Evolutionary conservation across 805 yeast genomes (phyloP), one percentile per base, ranked within the genome.

Genomic region (Saccharomycopsis babjevae): DNA sequence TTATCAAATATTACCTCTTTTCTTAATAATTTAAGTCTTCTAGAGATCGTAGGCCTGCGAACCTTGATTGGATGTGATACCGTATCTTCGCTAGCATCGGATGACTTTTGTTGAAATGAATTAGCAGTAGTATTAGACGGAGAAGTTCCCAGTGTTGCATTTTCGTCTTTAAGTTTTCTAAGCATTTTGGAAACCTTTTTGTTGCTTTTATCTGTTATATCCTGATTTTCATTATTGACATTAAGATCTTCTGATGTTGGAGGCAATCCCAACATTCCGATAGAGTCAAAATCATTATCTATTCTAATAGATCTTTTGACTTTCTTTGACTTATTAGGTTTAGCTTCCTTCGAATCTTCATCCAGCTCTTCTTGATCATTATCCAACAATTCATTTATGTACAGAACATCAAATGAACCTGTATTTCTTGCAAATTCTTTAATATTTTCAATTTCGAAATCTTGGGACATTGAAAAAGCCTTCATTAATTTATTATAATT

Each of bases 1-100:
- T 87, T 80, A 63, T 88, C 96, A 65, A 79, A 83, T 1, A 88
- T 81, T 56, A 80, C 76, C 58, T 82, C 81, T 20, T 77, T 76
- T 46, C 32, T 46, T 16, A 46, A 25, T 25, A 46, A 25, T 60
- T 74, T 73, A 57, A 73, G 73, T 64, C 74, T 70, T 61, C 72
- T 68, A 62, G 62, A 22, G 15, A 32, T 8, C 5, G 50, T 56
- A 20, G 58, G 38, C 22, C 52, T 56, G 11, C 52, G 40, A 15
- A 52, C 16, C 28, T 67, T 46, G 28, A 46, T 22, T 22, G 22
- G 52, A 16, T 22, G 52, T 20, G 32, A 46, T 22, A 46, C 11
- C 3, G 52, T 46, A 46, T 46, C 25, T 25, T 46, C 52, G 28
- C 32, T 46, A 25, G n/a, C n/a, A 22, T 46, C 52, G 8, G 28